A percentile compares a stretch with the other conserved stretches of the same genome.
Conservation (phyloP, 306 rosid species). For the Cotoneaster glaucophyllus region DNA sequence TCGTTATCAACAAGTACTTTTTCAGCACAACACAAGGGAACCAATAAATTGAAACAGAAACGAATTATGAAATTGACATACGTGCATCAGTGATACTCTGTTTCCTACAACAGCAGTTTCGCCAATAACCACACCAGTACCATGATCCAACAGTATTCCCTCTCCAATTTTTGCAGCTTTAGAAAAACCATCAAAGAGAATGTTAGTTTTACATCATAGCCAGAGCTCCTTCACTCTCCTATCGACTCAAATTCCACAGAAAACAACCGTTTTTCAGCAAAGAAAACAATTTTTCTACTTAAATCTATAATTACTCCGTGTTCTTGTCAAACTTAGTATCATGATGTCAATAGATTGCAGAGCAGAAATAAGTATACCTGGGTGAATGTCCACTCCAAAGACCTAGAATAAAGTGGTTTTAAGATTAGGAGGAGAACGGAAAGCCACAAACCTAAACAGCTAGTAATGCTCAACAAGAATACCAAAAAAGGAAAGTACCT, state of each 20-base stretch:
- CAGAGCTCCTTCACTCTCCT: conserved; percentile 18
- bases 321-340: neutral
- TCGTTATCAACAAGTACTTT: neutral
- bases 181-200: conserved; percentile 7
- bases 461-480: neutral
- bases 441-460: neutral
- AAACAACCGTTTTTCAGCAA: conserved; percentile 15
- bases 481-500: conserved; percentile 44
- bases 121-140: conserved; percentile 92
- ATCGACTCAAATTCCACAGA: neutral
- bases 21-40: neutral
- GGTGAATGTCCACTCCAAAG: conserved; percentile 89
- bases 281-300: conserved; percentile 8
- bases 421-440: conserved; percentile 12
- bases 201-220: conserved; percentile 17
- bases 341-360: neutral
- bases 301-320: neutral
- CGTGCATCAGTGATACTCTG: conserved; percentile 96
- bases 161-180: conserved; percentile 92
- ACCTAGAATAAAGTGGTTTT: conserved; percentile 46
- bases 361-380: conserved; percentile 49
- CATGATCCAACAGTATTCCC: conserved; percentile 93
- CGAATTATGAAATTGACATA: conserved; percentile 35
- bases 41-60: neutral
- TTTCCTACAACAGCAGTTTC: conserved; percentile 92